Base-by-base conservation (phyloP, 768 basidiomycete genomes). In the Rhodotorula taiwanensis region DNA sequence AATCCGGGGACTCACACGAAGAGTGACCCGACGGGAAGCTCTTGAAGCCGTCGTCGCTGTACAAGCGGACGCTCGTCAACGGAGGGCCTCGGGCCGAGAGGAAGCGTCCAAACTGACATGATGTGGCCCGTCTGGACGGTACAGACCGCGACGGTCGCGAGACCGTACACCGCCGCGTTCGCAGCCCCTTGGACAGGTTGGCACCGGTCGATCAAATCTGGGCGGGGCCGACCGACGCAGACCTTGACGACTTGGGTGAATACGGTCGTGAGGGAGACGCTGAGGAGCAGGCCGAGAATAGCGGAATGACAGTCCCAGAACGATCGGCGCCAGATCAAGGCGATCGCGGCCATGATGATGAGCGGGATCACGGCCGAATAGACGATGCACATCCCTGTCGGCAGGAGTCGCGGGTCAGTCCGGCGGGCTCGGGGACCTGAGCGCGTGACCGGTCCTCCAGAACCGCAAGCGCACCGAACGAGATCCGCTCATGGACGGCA, bases 261-360 rank as follows among this genome's bases (percentile, higher is more conserved):
- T 62, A 91, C 79, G 73, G 94, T 87, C 1, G 94, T 95, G 55
- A 93, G 77, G 27, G 84, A 75, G 18, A 88, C 79, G n/a, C 83
- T 80, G 49, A 92, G 82, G 55, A 88, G 79, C 60, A 90, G 86
- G 85, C 71, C 74, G 36, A 73, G 64, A 27, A 74, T 67, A 76
- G 86, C 80, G 71, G 83, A 85, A 73, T 95, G 93, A 34, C 86
- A 77, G 72, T 95, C 93, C 91, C 92, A 97, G 79, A 83, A 84
- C 5, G 84, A 86, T n/a, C 86, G 82, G 33, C 89, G 78, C 27
- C 89, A 86, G 20, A 87, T 52, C 27, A 84, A 61, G 70, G 88
- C 88, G 69, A 93, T 80, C 25, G 83, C 68, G 25, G 85, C 80
- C 72, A 89, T 83, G 47, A 90, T 76, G 49, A 83, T 71, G 27